These are phyloP conservation scores for Rhododendron ferrugineum DNA, from an alignment of 148 eudicot genomes.

Conservation along the genomic window DNA sequence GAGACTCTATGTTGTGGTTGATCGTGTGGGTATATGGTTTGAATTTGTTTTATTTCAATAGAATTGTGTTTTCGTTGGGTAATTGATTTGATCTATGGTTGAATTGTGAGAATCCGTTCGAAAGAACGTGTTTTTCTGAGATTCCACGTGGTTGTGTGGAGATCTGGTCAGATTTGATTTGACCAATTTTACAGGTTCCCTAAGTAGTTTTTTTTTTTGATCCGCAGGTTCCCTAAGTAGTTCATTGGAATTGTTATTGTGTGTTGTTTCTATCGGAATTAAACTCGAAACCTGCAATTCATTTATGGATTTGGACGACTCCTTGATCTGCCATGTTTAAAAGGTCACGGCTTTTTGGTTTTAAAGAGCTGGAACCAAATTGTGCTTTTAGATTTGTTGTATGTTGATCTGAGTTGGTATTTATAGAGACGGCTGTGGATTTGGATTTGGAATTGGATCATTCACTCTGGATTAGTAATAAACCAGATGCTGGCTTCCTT, in stretches of 20 bases:
- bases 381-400: not conserved
- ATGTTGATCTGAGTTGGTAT: not conserved
- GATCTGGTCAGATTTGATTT: constrained; percentile 30
- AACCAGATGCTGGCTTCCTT: not conserved
- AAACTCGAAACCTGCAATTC: not conserved
- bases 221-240: not conserved
- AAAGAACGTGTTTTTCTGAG: not conserved
- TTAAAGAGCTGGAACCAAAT: not conserved
- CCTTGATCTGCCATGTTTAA: not conserved
- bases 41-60: not conserved
- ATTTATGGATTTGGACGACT: not conserved
- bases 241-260: not conserved
- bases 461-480: not conserved
- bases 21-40: not conserved
- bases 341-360: not conserved
- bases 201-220: too few species aligned
- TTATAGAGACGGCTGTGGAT: not conserved
- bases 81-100: constrained; percentile 16
- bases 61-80: not conserved
- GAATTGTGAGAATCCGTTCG: not conserved
- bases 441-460: not conserved
- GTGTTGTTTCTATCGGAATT: not conserved
- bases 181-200: not conserved
- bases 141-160: constrained; percentile 19
- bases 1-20: not conserved